Percentiles rank a stretch among this genome's conserved stretches.
These are phyloP conservation scores for Uronychia binucleata DNA, from an alignment of 73 alveolate genomes.

Conservation along the genomic window DNA sequence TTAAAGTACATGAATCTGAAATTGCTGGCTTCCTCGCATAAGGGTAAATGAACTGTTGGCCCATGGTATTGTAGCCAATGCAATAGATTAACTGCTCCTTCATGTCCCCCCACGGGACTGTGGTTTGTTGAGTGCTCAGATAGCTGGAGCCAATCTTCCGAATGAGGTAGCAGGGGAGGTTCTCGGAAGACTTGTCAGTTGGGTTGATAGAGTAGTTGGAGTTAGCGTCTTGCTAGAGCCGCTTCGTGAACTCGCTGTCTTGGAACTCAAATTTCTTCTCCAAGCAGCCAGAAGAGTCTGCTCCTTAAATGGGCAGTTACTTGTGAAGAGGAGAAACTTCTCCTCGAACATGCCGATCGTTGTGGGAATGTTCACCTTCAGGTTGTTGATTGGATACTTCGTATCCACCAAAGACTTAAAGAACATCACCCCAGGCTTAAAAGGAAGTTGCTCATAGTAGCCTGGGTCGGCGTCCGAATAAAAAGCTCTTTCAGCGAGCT, in stretches of 20 bases:
- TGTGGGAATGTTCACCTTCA: not conserved
- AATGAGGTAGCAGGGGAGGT: not conserved
- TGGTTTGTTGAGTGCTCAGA: not conserved
- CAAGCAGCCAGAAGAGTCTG: not conserved
- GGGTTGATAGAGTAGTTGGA: not conserved
- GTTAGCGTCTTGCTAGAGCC: not conserved
- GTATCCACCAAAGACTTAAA: slow-evolving; percentile 1
- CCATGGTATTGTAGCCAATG: slow-evolving; percentile 2
- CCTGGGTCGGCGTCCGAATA: not conserved
- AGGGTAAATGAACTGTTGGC: not conserved
- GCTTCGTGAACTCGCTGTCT: not conserved
- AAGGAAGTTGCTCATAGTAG: not conserved
- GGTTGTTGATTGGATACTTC: not conserved
- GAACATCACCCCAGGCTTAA: not conserved
- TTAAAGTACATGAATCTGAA: slow-evolving; percentile 1
- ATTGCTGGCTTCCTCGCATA: not conserved
- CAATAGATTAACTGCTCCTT: not conserved
- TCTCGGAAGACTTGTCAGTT: not conserved
- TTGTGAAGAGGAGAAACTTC: not conserved
- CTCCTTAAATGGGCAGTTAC: not conserved
- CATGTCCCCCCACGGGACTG: not conserved
- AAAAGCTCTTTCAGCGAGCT: not conserved
- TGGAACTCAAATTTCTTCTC: not conserved
- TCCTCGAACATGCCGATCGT: slow-evolving; percentile 3
- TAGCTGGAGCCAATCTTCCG: not conserved